Evolutionary conservation across 495 filamentous ascomycete genomes (phyloP), one percentile per base, ranked within the genome.

Genomic region (Penicillium herquei): DNA sequence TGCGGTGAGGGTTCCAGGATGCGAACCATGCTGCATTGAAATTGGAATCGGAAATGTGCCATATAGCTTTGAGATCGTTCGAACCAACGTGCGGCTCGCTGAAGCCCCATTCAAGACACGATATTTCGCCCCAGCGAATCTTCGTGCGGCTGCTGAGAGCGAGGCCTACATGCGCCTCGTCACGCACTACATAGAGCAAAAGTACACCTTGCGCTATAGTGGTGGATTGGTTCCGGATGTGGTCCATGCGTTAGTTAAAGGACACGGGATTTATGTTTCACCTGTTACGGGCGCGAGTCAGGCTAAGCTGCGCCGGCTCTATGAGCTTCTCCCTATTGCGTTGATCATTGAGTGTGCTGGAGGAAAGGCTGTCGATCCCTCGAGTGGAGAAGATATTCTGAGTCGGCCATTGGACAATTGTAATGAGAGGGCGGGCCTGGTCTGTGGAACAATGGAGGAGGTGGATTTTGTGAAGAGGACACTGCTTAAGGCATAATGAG

Each of bases 51-150:
- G 52, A 13, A 64, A 68, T 9, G 39, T 33, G 9, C 58, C 51
- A 34, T 14, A 43, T 1, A 40, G 49, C 1, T 65, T 60, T 51
- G 66, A 74, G 30, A 51, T 80, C 9, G 61, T 79, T 31, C 72
- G 70, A 8, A 52, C 74, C 0, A 14, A 41, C 1, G 57, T 80
- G 3, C 47, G 46, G 7, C 59, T 79, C 7, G 46, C 56, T 4
- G 55, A 57, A 10, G 10, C 63, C 4, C 62, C 68, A 0, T 66
- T 66, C 34, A 73, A 65, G 44, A 70, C 72, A 18, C 66, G 70
- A 7, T 81, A 80, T 47, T 81, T 83, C 51, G 71, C 80, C 0
- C 80, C 80, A 0, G 79, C 80, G n/a, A 83, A 83, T 52, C 58
- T 83, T 34, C 73, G 80, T 35, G 67, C 73, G 0, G 78, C 79